phyloP scores from a whole-genome alignment of 768 basidiomycete genomes.

The Boletus pseudopeckii region DNA sequence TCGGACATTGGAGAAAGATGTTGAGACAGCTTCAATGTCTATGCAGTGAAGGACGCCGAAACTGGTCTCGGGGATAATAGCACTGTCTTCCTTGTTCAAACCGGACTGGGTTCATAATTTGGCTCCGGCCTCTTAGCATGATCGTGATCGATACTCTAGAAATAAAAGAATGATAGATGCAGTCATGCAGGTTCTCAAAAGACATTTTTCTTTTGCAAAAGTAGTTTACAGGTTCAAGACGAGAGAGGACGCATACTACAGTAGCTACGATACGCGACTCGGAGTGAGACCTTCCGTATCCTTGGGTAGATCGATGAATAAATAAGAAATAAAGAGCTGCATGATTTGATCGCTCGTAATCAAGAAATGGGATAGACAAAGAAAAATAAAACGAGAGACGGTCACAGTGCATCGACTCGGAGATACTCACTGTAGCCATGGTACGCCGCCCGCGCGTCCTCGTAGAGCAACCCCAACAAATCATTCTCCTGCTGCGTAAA shows the following conservation, averaged over 20 bases:
- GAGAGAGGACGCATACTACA: not conserved
- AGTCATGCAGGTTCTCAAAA: not conserved
- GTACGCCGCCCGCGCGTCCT: constrained; percentile 11
- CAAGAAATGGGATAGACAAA: not conserved
- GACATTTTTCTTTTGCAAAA: not conserved
- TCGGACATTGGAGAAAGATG: too few species aligned
- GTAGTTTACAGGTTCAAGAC: not conserved
- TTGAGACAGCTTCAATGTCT: too few species aligned
- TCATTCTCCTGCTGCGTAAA: constrained; percentile 11
- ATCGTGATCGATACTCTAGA: not conserved
- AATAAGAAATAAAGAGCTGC: not conserved
- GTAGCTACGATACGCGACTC: too few species aligned
- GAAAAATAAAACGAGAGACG: not conserved
- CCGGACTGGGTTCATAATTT: too few species aligned
- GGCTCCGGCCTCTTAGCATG: too few species aligned
- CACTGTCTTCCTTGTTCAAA: too few species aligned
- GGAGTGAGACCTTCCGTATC: not conserved
- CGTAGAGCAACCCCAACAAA: constrained; percentile 9
- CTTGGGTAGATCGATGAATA: not conserved
- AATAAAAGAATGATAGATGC: not conserved
- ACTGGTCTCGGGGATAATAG: too few species aligned
- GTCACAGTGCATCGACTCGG: not conserved
- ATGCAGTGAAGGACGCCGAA: too few species aligned
- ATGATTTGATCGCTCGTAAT: not conserved
- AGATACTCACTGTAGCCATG: constrained; percentile 12